phyloP scores from a whole-genome alignment of 2,329 filamentous ascomycete genomes.

The Cryphonectria carpinicola region DNA sequence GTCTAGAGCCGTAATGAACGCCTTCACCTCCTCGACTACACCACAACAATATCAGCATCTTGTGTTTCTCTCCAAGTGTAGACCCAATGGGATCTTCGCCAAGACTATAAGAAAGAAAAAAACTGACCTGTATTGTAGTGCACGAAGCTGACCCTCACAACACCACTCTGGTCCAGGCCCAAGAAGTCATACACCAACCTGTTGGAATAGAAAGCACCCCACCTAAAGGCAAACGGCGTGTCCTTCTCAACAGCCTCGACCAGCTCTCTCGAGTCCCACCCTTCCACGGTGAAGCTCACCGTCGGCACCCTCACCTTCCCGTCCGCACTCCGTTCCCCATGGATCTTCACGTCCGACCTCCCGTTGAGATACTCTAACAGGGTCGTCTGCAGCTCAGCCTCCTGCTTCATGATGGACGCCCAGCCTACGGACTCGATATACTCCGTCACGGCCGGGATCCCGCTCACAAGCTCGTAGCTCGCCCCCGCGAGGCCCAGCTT shows the following conservation, averaged over 20 bases:
- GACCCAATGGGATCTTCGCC: neutral
- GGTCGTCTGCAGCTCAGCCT: slow-evolving; percentile 58
- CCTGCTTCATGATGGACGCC: slow-evolving; percentile 57
- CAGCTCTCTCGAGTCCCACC: slow-evolving; percentile 53
- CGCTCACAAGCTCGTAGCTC: slow-evolving; percentile 71
- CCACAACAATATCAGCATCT: slow-evolving; percentile 24
- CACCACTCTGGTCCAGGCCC: slow-evolving; percentile 59
- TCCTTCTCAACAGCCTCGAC: slow-evolving; percentile 60
- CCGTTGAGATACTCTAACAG: slow-evolving; percentile 60
- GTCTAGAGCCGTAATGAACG: slow-evolving; percentile 56
- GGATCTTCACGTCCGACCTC: slow-evolving; percentile 55
- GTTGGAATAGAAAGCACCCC: slow-evolving; percentile 67
- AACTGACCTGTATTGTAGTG: slow-evolving; percentile 67
- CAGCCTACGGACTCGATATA: slow-evolving; percentile 58
- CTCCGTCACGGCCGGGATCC: slow-evolving; percentile 62
- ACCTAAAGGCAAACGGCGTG: slow-evolving; percentile 61
- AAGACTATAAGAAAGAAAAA: neutral
- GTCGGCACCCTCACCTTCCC: slow-evolving; percentile 60
- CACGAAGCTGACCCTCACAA: slow-evolving; percentile 67
- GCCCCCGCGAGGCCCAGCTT: slow-evolving; percentile 71
- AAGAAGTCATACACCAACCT: slow-evolving; percentile 60
- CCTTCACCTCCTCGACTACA: slow-evolving; percentile 59
- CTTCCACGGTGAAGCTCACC: slow-evolving; percentile 64
- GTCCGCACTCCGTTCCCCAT: slow-evolving; percentile 56
- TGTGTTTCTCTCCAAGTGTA: neutral